These are phyloP conservation scores for Ogataea nakhonphanomensis DNA, from an alignment of 805 yeast species.

Conservation along the genomic window DNA sequence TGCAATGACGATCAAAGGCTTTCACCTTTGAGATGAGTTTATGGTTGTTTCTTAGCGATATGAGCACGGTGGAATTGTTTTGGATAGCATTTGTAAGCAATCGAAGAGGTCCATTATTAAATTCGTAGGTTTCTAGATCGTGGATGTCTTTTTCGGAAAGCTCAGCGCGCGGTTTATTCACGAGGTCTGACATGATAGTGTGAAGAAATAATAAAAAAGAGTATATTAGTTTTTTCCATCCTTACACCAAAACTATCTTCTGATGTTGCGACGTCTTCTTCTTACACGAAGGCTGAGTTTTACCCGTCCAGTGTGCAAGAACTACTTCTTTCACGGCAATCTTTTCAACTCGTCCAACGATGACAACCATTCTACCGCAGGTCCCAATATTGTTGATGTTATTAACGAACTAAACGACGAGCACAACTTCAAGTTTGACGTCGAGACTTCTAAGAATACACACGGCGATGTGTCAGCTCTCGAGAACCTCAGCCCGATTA, in stretches of 20 bases:
- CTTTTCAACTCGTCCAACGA: constrained; percentile 6
- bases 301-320: constrained; percentile 5
- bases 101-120: constrained; percentile 86
- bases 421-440: constrained; percentile 17
- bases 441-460: constrained; percentile 7
- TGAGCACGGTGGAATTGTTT: constrained; percentile 71
- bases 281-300: neutral
- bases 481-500: constrained; percentile 13
- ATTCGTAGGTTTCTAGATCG: constrained; percentile 84
- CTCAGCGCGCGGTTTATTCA: constrained; percentile 75
- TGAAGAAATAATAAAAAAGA: neutral
- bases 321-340: constrained; percentile 17
- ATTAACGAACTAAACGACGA: constrained; percentile 30
- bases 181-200: constrained; percentile 45
- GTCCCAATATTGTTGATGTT: constrained; percentile 27
- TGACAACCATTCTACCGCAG: constrained; percentile 16
- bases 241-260: constrained; percentile 4
- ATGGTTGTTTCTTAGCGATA: constrained; percentile 90
- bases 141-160: constrained; percentile 75
- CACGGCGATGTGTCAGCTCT: constrained; percentile 12
- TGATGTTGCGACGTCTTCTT: constrained; percentile 5
- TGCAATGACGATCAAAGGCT: constrained; percentile 95
- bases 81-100: constrained; percentile 80
- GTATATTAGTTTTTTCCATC: constrained; percentile 4
- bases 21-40: constrained; percentile 85